These are phyloP conservation scores for Hypoxylon fragiforme DNA, from an alignment of 495 filamentous ascomycete species.

Conservation along the genomic window DNA sequence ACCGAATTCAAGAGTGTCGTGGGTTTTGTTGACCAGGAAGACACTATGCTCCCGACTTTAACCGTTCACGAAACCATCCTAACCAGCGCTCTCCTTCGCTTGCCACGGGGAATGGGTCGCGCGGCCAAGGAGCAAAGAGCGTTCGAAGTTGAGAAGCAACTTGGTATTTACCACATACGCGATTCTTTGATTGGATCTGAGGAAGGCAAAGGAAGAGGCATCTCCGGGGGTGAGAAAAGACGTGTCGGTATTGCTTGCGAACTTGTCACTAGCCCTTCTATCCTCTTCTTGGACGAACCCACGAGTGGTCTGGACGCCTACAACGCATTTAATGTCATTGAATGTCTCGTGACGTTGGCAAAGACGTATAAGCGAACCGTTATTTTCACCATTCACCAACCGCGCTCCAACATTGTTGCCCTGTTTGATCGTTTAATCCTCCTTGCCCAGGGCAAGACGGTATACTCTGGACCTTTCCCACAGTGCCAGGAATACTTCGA, in stretches of 20 bases:
- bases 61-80: constrained; percentile 98
- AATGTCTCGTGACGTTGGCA: constrained; percentile 91
- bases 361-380: constrained; percentile 96
- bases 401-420: constrained; percentile 99
- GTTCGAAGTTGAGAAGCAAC: constrained; percentile 89
- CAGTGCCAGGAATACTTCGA: constrained; percentile 94
- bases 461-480: constrained; percentile 89
- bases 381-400: constrained; percentile 98
- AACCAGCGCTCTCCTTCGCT: constrained; percentile 85
- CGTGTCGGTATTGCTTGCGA: constrained; percentile 97
- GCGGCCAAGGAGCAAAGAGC: constrained; percentile 86
- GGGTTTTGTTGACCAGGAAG: constrained; percentile 97
- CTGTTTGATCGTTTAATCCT: constrained; percentile 93
- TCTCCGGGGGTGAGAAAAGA: constrained; percentile 95
- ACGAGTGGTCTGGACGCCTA: constrained; percentile 94
- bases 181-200: constrained; percentile 97
- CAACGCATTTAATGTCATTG: constrained; percentile 96
- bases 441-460: constrained; percentile 82
- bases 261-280: constrained; percentile 94
- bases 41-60: constrained; percentile 94
- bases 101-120: constrained; percentile 87
- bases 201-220: constrained; percentile 90
- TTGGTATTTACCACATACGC: constrained; percentile 88
- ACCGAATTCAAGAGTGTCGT: constrained; percentile 86
- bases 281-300: constrained; percentile 95